A percentile compares a stretch with the other conserved stretches of the same genome.
Conservation (phyloP, 163 green algal species). For the Chloromonas sp. region DNA sequence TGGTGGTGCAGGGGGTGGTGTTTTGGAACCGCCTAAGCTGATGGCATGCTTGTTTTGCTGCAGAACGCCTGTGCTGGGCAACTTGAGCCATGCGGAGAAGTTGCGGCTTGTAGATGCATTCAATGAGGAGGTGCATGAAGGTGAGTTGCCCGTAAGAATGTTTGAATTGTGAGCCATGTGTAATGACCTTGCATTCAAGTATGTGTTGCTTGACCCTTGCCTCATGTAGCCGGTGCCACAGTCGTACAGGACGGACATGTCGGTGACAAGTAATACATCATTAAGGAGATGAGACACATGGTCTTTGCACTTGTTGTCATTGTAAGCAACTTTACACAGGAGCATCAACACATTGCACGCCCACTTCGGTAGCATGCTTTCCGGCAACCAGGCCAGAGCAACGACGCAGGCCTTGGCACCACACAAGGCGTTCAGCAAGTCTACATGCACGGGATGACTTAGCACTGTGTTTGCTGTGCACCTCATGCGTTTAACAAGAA, state of each 20-base stretch:
- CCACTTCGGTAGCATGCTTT: neutral
- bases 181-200: neutral
- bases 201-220: neutral
- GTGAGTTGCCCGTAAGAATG: neutral
- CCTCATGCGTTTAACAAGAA: too few species aligned
- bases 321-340: neutral
- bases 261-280: conserved; percentile 45
- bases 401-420: too few species aligned
- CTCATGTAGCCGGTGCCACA: neutral
- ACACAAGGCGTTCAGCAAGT: too few species aligned
- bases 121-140: conserved; percentile 21
- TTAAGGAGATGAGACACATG: conserved; percentile 41
- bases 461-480: too few species aligned
- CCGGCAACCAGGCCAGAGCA: neutral
- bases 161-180: neutral
- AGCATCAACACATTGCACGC: neutral
- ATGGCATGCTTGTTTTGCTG: conserved; percentile 25
- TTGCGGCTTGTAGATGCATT: conserved; percentile 37
- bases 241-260: conserved; percentile 31
- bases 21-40: too few species aligned
- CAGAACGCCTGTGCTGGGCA: conserved; percentile 12
- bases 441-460: too few species aligned
- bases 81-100: conserved; percentile 21
- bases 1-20: too few species aligned
- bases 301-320: conserved; percentile 43